Percentiles rank a stretch among this genome's conserved stretches.
These are phyloP conservation scores for Solanum okadae DNA, from an alignment of 257 asterid genomes.

Conservation along the genomic window DNA sequence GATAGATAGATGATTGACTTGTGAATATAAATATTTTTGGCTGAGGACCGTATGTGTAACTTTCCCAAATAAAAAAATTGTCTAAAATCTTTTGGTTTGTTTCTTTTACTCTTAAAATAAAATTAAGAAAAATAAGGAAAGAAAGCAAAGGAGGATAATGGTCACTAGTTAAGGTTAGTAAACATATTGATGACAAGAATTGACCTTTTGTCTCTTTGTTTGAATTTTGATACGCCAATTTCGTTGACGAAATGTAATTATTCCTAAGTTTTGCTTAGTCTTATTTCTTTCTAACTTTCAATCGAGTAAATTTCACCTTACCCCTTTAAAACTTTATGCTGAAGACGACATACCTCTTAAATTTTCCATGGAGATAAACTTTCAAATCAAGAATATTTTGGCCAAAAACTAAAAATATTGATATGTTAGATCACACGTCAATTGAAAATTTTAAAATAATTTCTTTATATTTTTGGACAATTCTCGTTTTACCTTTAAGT, in stretches of 20 bases:
- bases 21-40: background rate
- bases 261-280: background rate
- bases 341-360: background rate
- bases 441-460: background rate
- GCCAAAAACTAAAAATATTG: background rate
- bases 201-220: constrained; percentile 16
- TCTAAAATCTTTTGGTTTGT: background rate
- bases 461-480: background rate
- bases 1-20: background rate
- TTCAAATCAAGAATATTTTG: background rate
- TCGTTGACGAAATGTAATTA: background rate
- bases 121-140: background rate
- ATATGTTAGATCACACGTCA: background rate
- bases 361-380: background rate
- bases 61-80: background rate
- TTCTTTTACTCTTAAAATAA: background rate
- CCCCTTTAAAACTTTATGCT: background rate
- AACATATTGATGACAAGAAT: constrained; percentile 3
- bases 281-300: background rate
- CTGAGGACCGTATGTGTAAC: no score
- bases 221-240: background rate
- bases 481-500: background rate
- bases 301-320: background rate
- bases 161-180: constrained; percentile 19
- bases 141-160: background rate